Evolutionary conservation across 768 basidiomycete genomes (phyloP), one percentile per base, ranked within the genome.

Genomic region (Tubosaeta brunneosetosa): DNA sequence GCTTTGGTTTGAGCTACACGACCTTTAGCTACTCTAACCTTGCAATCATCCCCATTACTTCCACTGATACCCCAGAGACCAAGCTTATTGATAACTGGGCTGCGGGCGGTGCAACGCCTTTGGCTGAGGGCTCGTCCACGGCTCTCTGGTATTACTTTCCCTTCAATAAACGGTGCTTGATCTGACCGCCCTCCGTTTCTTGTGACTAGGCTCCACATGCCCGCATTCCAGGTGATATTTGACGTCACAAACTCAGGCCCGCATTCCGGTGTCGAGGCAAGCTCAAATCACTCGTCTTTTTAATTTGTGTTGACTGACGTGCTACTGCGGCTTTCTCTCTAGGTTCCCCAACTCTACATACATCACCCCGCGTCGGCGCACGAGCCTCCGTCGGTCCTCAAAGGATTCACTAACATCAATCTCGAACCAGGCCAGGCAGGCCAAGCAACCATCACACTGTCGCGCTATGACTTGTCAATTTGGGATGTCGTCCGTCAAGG

Each of bases 1-100:
- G 94, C 5, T 94, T 84, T 64, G 94, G 94, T 0, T 66, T 94
- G 62, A 88, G 84, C 51, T 97, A 97, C 73, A 87, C 94, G 36
- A 78, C 71, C 2, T 97, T 94, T 67, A 68, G 78, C 31, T 94
- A 91, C 66, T 81, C 76, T 40, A 71, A 77, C 31, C 71, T 94
- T 11, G 57, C 73, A 3, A 69, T 89, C 32, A 64, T 63, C 14
- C 71, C 73, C 50, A 66, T 86, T 4, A 49, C 62, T 9, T 52
- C 58, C 16, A 64, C 66, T 32, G 71, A 76, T n/a, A n/a, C n/a
- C 7, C 56, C 65, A 4, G 55, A 70, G 50, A 50, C 43, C 4
- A 70, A 67, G 3, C 67, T 73, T 11, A 68, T 75, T 17, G 62
- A 76, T 1, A 67, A 69, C 10, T 89, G 88, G 87, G 81, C 79